A percentile compares a stretch with the other conserved stretches of the same genome.
Evolutionary conservation across 805 yeast species (phyloP).

Genomic region (Kodamaea lidongshanica): DNA sequence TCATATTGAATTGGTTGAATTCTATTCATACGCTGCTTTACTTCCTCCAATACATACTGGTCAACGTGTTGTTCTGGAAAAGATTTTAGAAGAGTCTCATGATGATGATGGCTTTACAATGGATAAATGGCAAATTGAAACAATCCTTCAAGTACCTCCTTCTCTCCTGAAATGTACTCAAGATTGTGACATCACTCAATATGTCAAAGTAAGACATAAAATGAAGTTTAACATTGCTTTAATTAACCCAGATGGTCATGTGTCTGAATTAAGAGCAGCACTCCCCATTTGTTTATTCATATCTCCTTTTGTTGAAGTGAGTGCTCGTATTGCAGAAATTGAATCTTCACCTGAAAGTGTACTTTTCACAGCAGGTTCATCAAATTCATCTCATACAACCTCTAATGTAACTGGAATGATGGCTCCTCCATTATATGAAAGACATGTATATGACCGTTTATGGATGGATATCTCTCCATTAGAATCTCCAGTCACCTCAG

Average conservation of each 20-base stretch:
- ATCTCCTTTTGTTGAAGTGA: constrained; percentile 72
- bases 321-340: too few relatives aligned
- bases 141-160: constrained; percentile 61
- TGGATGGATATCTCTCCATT: constrained; percentile 60
- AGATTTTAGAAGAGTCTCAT: constrained; percentile 37
- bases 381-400: constrained; percentile 12
- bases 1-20: constrained; percentile 62
- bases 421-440: constrained; percentile 85
- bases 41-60: constrained; percentile 51
- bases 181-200: constrained; percentile 67
- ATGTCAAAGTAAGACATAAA: constrained; percentile 83
- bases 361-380: constrained; percentile 20
- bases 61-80: constrained; percentile 54
- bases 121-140: constrained; percentile 67
- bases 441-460: constrained; percentile 72
- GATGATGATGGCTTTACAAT: constrained; percentile 41
- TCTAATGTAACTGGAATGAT: constrained; percentile 38
- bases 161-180: constrained; percentile 74
- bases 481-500: constrained; percentile 42
- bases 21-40: constrained; percentile 53
- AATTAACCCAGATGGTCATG: constrained; percentile 85
- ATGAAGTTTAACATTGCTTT: constrained; percentile 74
- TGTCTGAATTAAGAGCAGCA: constrained; percentile 86
- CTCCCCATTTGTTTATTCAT: constrained; percentile 74
- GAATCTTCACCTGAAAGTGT: too few relatives aligned